Conservation (phyloP, 2,329 filamentous ascomycete genomes). For the Exophiala alcalophila region DNA sequence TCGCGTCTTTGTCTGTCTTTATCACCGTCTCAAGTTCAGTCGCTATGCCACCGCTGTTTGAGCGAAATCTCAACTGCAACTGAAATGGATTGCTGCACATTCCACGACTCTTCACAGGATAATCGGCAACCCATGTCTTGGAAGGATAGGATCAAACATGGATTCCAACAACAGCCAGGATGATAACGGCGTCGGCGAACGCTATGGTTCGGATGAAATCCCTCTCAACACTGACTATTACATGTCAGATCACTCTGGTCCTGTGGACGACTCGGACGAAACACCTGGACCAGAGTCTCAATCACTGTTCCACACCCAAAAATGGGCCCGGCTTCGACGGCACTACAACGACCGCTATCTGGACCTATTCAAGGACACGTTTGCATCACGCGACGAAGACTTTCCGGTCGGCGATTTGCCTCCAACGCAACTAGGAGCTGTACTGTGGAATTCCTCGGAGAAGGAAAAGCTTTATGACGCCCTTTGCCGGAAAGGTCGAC, state of each 20-base stretch:
- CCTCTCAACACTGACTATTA: not conserved
- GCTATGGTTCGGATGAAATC: not conserved
- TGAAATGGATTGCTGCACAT: too few relatives aligned
- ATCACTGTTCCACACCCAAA: slow-evolving; percentile 10
- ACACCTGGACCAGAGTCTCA: not conserved
- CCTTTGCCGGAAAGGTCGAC: slow-evolving; percentile 61
- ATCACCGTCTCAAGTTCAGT: too few relatives aligned
- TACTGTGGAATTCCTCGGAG: slow-evolving; percentile 67
- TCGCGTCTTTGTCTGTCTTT: too few relatives aligned
- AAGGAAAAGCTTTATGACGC: slow-evolving; percentile 68
- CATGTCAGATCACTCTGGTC: not conserved
- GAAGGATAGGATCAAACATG: slow-evolving; percentile 9
- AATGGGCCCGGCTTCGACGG: slow-evolving; percentile 26
- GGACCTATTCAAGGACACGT: slow-evolving; percentile 55
- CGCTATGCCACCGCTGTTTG: too few relatives aligned
- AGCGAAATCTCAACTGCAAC: too few relatives aligned
- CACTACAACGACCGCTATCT: slow-evolving; percentile 52
- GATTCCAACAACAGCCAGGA: slow-evolving; percentile 15
- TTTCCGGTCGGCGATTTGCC: slow-evolving; percentile 2
- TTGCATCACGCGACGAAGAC: slow-evolving; percentile 41
- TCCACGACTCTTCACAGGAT: too few relatives aligned
- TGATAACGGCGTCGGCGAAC: not conserved
- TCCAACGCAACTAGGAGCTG: slow-evolving; percentile 61
- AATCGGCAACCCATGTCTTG: slow-evolving; percentile 8
- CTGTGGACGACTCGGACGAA: not conserved